Conservation (phyloP, 306 rosid genomes). For the Cicer bijugum region DNA sequence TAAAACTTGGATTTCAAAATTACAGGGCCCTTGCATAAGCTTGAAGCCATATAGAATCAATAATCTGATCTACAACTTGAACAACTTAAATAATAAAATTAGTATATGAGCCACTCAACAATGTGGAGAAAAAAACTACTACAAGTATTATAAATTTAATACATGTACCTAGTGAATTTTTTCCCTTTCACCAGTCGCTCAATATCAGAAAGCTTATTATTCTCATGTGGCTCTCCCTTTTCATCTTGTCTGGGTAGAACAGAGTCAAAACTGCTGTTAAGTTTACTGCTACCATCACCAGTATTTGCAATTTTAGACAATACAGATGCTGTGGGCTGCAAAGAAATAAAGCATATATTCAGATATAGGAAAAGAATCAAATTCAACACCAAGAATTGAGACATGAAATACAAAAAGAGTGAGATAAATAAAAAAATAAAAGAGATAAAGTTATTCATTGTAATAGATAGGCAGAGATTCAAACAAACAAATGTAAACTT, state of each 20-base stretch:
- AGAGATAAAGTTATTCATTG: neutral
- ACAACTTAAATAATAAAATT: constrained; percentile 17
- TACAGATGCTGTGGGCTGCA: constrained; percentile 44
- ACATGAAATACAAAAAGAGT: neutral
- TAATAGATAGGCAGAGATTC: constrained; percentile 13
- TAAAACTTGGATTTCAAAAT: constrained; percentile 4
- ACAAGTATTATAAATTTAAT: constrained; percentile 11
- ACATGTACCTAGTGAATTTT: constrained; percentile 51
- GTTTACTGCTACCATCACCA: constrained; percentile 31
- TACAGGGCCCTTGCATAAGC: constrained; percentile 1
- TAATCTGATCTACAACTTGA: constrained; percentile 28
- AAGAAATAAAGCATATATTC: constrained; percentile 19
- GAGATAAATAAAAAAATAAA: neutral
- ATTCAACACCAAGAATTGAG: constrained; percentile 23
- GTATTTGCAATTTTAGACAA: constrained; percentile 37
- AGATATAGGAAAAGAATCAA: constrained; percentile 19
- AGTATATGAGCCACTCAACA: constrained; percentile 34
- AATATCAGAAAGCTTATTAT: constrained; percentile 46
- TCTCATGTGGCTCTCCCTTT: constrained; percentile 43
- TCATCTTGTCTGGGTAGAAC: constrained; percentile 27
- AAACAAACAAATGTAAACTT: constrained; percentile 24
- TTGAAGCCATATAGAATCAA: constrained; percentile 4
- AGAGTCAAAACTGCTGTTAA: constrained; percentile 31
- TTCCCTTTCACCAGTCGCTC: constrained; percentile 46
- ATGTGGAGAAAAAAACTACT: constrained; percentile 1